Percentiles rank a stretch among this genome's conserved stretches.
Conservation (phyloP, 1,284 basidiomycete genomes). For the Tylopilus sp. region DNA sequence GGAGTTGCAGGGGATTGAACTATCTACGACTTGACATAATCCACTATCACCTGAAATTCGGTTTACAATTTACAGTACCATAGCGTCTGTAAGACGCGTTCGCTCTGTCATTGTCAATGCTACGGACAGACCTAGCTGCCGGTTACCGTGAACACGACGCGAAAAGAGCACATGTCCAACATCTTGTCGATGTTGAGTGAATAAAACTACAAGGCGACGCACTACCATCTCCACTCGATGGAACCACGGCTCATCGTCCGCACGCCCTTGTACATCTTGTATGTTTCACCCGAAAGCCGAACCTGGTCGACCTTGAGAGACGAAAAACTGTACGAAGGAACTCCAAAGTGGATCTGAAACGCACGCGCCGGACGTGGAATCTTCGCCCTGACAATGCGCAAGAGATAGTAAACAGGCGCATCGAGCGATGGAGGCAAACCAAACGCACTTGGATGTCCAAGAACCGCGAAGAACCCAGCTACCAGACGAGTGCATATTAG, state of each 20-base stretch:
- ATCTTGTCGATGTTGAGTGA: neutral
- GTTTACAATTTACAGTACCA: conserved; percentile 11
- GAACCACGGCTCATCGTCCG: conserved; percentile 58
- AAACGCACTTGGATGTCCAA: conserved; percentile 61
- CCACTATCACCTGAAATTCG: conserved; percentile 18
- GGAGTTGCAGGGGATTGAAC: conserved; percentile 1
- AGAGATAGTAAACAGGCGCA: neutral
- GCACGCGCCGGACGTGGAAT: conserved; percentile 61
- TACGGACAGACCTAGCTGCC: neutral
- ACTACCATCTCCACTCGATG: conserved; percentile 72
- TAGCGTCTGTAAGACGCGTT: conserved; percentile 6
- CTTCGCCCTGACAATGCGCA: conserved; percentile 28
- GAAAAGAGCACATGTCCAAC: neutral
- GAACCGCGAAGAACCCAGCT: conserved; percentile 74
- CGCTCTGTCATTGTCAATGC: neutral
- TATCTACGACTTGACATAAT: conserved; percentile 17
- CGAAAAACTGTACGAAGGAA: conserved; percentile 74
- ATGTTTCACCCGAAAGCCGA: conserved; percentile 74
- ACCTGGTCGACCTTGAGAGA: conserved; percentile 82
- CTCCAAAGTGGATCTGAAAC: conserved; percentile 67
- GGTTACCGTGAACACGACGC: neutral
- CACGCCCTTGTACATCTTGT: conserved; percentile 85
- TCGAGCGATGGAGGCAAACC: neutral
- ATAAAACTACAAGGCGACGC: neutral
- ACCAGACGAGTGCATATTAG: conserved; percentile 63